These are phyloP conservation scores for Colletotrichum lindemuthianum DNA, from an alignment of 2,329 filamentous ascomycete genomes.

Conservation along the genomic window DNA sequence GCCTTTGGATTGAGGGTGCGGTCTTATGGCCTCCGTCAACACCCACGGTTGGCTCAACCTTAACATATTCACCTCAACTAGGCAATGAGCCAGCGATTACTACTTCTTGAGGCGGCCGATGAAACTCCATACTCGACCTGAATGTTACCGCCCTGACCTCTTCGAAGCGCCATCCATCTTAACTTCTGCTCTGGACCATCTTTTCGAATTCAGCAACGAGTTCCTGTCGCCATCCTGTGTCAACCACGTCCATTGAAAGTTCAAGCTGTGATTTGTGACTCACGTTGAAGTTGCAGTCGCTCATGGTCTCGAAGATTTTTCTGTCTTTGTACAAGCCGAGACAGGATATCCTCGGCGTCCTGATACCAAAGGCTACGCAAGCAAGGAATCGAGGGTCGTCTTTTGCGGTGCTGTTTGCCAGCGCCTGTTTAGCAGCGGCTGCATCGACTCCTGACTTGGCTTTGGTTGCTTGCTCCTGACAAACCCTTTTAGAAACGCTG, in stretches of 20 bases:
- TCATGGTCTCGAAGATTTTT: conserved; percentile 24
- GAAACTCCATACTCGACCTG: no score
- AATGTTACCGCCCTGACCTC: no score
- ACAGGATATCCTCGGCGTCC: conserved; percentile 62
- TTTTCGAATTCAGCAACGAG: conserved; percentile 18
- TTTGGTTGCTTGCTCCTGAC: conserved; percentile 7
- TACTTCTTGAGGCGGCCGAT: no score
- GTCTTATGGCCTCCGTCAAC: no score
- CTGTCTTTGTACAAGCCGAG: conserved; percentile 56
- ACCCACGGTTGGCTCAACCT: no score
- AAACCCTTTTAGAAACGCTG: conserved; percentile 42
- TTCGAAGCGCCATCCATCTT: no score
- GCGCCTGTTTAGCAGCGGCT: neutral
- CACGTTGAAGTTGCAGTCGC: conserved; percentile 24
- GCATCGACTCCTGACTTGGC: neutral
- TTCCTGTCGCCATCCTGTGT: neutral
- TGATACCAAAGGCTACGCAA: conserved; percentile 70
- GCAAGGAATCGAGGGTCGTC: conserved; percentile 70
- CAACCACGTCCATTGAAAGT: no score
- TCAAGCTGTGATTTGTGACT: conserved; percentile 2
- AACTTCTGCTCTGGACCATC: conserved; percentile 3
- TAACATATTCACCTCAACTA: no score
- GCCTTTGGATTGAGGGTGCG: conserved; percentile 2
- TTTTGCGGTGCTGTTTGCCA: conserved; percentile 46
- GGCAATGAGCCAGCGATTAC: no score